phyloP scores from a whole-genome alignment of 2,329 filamentous ascomycete genomes.

The Akanthomyces uredinophilus region DNA sequence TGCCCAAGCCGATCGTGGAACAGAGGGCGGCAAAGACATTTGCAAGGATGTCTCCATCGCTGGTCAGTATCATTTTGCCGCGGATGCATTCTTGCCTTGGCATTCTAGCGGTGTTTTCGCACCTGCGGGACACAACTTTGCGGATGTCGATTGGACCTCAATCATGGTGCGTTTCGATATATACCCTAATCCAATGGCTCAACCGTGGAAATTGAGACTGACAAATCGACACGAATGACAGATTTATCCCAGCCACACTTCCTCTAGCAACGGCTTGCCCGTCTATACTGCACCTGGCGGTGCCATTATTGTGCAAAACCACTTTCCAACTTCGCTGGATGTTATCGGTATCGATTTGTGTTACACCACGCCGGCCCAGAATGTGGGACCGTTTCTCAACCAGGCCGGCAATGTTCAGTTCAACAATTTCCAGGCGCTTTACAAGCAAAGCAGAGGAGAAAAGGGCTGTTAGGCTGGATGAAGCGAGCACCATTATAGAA shows the following conservation, averaged over 20 bases:
- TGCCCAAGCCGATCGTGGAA: neutral
- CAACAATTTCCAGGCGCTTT: neutral
- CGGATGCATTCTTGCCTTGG: neutral
- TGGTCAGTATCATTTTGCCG: neutral
- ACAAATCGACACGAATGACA: neutral
- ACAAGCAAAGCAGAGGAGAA: neutral
- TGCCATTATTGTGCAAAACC: neutral
- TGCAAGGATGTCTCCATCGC: neutral
- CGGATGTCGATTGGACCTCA: neutral
- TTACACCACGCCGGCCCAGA: neutral
- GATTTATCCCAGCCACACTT: neutral
- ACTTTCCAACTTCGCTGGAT: neutral
- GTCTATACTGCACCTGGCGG: neutral
- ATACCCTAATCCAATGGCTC: neutral
- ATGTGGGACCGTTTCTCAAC: neutral
- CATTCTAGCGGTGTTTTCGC: neutral
- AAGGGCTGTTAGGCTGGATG: neutral
- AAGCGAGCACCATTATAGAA: neutral
- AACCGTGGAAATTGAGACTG: neutral
- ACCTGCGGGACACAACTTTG: neutral
- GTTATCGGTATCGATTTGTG: neutral
- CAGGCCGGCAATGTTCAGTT: neutral
- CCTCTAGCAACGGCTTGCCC: neutral
- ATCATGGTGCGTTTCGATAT: neutral
- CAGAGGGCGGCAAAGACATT: neutral